Conservation (phyloP, 495 filamentous ascomycete genomes). For the Thozetella sp. region DNA sequence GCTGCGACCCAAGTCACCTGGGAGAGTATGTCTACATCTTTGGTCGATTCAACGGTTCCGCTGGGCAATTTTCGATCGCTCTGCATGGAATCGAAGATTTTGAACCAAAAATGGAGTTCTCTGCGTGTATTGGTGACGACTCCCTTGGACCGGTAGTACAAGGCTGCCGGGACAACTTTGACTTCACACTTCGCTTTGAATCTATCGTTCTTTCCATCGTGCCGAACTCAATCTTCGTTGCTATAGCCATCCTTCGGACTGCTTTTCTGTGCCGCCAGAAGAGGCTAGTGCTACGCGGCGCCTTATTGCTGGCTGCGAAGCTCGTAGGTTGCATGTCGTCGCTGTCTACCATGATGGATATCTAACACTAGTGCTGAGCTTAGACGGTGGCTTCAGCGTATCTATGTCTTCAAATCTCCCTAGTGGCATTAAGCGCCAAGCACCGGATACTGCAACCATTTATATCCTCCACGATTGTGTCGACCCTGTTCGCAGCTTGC, state of each 20-base stretch:
- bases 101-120: background rate
- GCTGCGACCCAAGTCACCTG: too few species aligned
- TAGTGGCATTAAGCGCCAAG: background rate
- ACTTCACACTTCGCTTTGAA: background rate
- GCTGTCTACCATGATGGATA: background rate
- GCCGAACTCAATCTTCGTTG: background rate
- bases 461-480: background rate
- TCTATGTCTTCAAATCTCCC: background rate
- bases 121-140: background rate
- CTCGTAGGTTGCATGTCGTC: background rate
- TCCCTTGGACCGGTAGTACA: background rate
- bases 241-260: background rate
- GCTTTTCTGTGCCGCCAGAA: background rate
- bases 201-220: background rate
- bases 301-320: background rate
- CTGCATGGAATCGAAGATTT: too few species aligned
- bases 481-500: background rate
- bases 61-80: too few species aligned
- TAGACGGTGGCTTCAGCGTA: background rate
- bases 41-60: too few species aligned
- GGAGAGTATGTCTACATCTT: too few species aligned
- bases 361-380: background rate
- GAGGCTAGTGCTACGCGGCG: background rate
- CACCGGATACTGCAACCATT: background rate
- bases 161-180: background rate